Evolutionary conservation across 176 grass and related monocot species (phyloP), one percentile per base, ranked within the genome.

Genomic region (Coix lacrymajobi): DNA sequence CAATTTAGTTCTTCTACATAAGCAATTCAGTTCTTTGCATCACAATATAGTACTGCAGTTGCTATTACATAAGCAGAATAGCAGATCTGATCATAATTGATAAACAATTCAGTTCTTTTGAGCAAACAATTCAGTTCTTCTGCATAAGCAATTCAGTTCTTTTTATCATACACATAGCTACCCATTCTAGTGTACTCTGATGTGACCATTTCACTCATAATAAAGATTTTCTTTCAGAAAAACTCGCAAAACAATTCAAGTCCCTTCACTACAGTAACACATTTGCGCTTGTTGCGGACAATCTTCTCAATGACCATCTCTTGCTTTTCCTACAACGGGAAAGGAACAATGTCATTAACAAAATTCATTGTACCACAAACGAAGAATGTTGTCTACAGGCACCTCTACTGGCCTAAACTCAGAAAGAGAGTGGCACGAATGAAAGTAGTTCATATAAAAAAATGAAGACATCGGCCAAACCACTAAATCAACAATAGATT

Each of bases 241-340:
- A 31, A 83, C 97, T 85, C 64, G 94, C 97, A 89, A 85, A 99
- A 99, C 36, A 99, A 80, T 62, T 99, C 97, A 10, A 99, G 91
- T 68, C 97, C 97, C 71, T 99, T 99, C 14, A 99, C 97, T 80
- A 99, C 97, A 69, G 97, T 99, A 22, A 99, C 97, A 89, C 93
- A 99, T 86, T 99, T 99, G 64, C 97, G 97, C 74, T 99, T 99
- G 78, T 99, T 99, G 57, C 97, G 97, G 64, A 99, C 89, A 88
- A 99, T 99, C 93, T 99, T 99, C 88, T 99, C 91, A 25, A 99
- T 99, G 5, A 96, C 77, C 85, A 99, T 84, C 87, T 99, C 97
- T 90, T 89, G 91, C 78, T 94, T 99, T 1, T 96, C 97, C 97
- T 99, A 70, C 61, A 71, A 5, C 60, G 8, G 17, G 61, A 87